Evolutionary conservation across 1,284 basidiomycete genomes (phyloP), one percentile per base, ranked within the genome.

Genomic region (Sporisorium sorghi): DNA sequence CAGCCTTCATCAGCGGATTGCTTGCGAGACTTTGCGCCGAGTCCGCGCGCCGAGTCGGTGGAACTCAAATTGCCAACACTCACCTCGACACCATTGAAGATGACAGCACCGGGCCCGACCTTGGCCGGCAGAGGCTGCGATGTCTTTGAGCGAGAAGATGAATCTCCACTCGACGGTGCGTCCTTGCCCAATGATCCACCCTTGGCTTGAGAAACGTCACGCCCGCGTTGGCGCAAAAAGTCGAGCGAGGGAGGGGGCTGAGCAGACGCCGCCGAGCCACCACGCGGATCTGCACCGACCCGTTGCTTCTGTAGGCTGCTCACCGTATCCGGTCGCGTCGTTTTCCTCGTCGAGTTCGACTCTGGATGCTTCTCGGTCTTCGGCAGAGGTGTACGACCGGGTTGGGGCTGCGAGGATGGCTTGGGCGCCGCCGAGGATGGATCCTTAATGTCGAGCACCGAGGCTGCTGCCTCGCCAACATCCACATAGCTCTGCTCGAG

Each of bases 401-500:
- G 19, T 11, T 21, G 8, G 11, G 37, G 24, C 30, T 49, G 55
- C 26, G 21, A 23, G 26, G 12, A 21, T 9, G 53, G 21, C 46
- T 35, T 58, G 7, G 21, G 40, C 3, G 43, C 28, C 21, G 51
- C 1, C 14, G 47, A 21, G 21, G 57, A 59, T 15, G 71, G 58
- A 53, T 69, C 66, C 33, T 58, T 56, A 30, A 77, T 57, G 47
- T 73, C 48, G 24, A 79, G 57, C 44, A 79, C 60, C 12, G 73
- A 77, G 14, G 75, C 69, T 24, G 76, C 77, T 33, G 69, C 77
- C 28, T 63, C 58, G 5, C 65, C 69, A 1, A 74, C 77, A 50
- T 79, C 77, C 3, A 79, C 58, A 21, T 79, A 79, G 47, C 77
- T 79, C 44, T 76, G 74, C 35, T 77, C 77, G 6, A 79, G 53